Evolutionary conservation across 2,329 filamentous ascomycete species (phyloP).

Genomic region (Xylaria sp.): DNA sequence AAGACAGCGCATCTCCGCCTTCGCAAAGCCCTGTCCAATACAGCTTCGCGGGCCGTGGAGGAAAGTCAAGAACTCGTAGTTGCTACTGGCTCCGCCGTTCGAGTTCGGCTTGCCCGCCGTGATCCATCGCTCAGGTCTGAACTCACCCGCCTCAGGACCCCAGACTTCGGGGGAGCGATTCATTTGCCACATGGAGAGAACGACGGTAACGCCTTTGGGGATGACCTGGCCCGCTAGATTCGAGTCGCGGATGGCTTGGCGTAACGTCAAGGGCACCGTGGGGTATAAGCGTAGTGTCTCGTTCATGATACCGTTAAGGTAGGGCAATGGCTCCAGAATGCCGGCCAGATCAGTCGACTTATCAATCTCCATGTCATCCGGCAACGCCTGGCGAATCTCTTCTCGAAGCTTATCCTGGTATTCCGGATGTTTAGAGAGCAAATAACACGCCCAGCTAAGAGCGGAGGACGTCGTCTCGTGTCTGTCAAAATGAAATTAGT

Average conservation of each 20-base stretch:
- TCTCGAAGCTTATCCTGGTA: conserved; percentile 68
- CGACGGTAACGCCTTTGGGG: conserved; percentile 71
- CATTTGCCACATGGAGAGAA: conserved; percentile 68
- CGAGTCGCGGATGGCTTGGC: conserved; percentile 67
- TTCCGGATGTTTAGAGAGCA: conserved; percentile 68
- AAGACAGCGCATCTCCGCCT: conserved; percentile 78
- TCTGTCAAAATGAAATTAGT: conserved; percentile 38
- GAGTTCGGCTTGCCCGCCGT: conserved; percentile 60
- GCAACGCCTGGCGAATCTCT: conserved; percentile 67
- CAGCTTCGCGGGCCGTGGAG: conserved; percentile 77
- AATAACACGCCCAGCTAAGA: conserved; percentile 70
- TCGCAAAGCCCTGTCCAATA: conserved; percentile 77
- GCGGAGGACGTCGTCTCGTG: conserved; percentile 75
- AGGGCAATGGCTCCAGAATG: conserved; percentile 71
- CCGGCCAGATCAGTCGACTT: conserved; percentile 53
- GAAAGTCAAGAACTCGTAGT: conserved; percentile 76
- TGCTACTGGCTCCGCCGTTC: conserved; percentile 72
- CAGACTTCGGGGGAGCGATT: conserved; percentile 73
- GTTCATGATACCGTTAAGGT: conserved; percentile 75
- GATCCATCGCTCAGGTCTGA: conserved; percentile 77
- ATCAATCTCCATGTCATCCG: conserved; percentile 44
- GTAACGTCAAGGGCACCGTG: conserved; percentile 72
- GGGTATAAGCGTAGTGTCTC: conserved; percentile 65
- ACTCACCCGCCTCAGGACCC: conserved; percentile 73
- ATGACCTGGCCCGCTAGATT: conserved; percentile 68